A percentile compares a stretch with the other conserved stretches of the same genome.
Conservation (phyloP, 1,284 basidiomycete species). For the Rugosomyces carneus region DNA sequence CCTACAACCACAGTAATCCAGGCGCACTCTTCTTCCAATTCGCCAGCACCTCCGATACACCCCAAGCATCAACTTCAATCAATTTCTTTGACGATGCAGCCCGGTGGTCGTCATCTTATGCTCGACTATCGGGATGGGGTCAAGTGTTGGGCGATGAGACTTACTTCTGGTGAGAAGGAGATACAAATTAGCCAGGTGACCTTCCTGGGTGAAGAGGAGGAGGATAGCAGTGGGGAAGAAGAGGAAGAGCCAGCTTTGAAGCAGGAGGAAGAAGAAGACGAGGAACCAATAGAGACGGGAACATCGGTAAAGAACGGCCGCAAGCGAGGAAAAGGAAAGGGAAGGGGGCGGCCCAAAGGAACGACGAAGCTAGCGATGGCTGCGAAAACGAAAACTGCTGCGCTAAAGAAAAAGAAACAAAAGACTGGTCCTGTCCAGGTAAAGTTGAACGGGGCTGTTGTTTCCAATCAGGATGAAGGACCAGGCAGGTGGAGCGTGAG, state of each 20-base stretch:
- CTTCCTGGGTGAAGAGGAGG: slow-evolving; percentile 45
- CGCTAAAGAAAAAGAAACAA: slow-evolving; percentile 30
- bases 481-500: slow-evolving; percentile 50
- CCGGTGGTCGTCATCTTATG: slow-evolving; percentile 47
- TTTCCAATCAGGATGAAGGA: slow-evolving; percentile 35
- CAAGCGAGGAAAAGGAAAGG: slow-evolving; percentile 35
- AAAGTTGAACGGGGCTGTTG: slow-evolving; percentile 42
- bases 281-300: slow-evolving; percentile 35
- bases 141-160: slow-evolving; percentile 57
- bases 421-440: slow-evolving; percentile 45
- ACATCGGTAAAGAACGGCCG: slow-evolving; percentile 28
- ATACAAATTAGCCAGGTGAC: slow-evolving; percentile 46
- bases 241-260: slow-evolving; percentile 33
- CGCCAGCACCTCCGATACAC: slow-evolving; percentile 36
- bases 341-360: slow-evolving; percentile 29
- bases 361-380: slow-evolving; percentile 26
- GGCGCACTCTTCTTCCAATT: slow-evolving; percentile 34
- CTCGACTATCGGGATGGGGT: slow-evolving; percentile 61
- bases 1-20: slow-evolving; percentile 13
- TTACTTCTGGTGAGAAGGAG: slow-evolving; percentile 46
- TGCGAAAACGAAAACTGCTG: slow-evolving; percentile 29
- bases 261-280: slow-evolving; percentile 37
- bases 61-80: slow-evolving; percentile 42
- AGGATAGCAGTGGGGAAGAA: slow-evolving; percentile 44
- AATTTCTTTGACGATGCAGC: slow-evolving; percentile 48